Evolutionary conservation across 2,329 filamentous ascomycete species (phyloP), one percentile per base, ranked within the genome.

Genomic region (Venturia effusa): DNA sequence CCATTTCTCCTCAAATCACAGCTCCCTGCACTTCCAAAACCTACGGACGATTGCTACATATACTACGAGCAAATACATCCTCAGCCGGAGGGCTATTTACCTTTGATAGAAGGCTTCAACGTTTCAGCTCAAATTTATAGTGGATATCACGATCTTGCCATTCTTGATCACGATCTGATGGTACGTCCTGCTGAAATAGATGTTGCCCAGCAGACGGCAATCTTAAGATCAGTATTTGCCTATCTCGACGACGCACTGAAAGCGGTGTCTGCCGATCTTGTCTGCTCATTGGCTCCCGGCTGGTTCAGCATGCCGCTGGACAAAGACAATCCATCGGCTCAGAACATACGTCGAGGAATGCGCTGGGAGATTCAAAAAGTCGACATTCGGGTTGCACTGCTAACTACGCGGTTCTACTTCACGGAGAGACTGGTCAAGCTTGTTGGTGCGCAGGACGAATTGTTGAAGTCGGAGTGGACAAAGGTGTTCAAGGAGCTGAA

Each of bases 291-390:
- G 15, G 51, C 51, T 19, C 63, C 64, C 69, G 27, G 66, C 66
- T 66, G 69, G 72, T 64, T 72, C 72, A 64, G 69, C 69, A 32
- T 63, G 64, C 15, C 59, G 69, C 62, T 68, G 66, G 45, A 67
- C 67, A 2, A 72, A 71, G 51, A 69, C 68, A 13, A 62, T 64
- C 10, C 68, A 70, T 59, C 61, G 64, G n/a, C 70, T 71, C 32
- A 72, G 75, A 45, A 66, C 69, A 15, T 70, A 72, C 1, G 76
- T 78, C 51, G 30, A 57, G 27, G 27, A 65, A 71, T 76, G 45
- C 74, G 78, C 71, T 91, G 87, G 68, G 92, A 96, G 75, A 94
- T 96, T 37, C 91, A 96, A 73, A 96, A 95, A 72, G 89, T 90
- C 7, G 96, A 96, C 73, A 89, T 96, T 45, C 91, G 60, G 10